Evolutionary conservation across 768 basidiomycete species (phyloP), one percentile per base, ranked within the genome.

Genomic region (Boletus fagicola): DNA sequence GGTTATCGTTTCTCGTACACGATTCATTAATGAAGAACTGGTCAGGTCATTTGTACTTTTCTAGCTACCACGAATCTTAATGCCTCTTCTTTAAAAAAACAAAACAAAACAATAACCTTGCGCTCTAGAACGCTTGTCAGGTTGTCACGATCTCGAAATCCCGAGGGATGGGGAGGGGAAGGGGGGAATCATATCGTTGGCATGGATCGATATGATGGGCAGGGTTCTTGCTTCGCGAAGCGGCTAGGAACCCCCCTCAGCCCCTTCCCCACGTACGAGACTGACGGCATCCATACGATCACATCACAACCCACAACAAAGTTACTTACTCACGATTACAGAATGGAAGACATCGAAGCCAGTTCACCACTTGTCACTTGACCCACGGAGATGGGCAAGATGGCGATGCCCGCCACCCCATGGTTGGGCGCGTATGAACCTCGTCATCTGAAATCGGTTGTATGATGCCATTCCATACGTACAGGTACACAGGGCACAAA

Each of bases 1-100:
- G 56, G 39, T 40, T 58, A 62, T 53, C 30, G 45, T 47, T 24
- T 12, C n/a, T 15, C 35, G 49, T 53, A 51, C 53, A 42, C 15
- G 0, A 40, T 5, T 56, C 42, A 50, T 53, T 48, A 33, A 55
- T 44, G 26, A 26, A 46, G 10, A 18, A 5, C 10, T 16, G 7
- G 12, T 5, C 39, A 20, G 20, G 39, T 52, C 58, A 64, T 63
- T 40, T 60, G 62, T 64, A 64, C 62, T 49, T 63, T 63, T 60
- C 12, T 18, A 51, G 49, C 1, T 30, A 38, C 26, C 24, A 55
- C 4, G 38, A 30, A 40, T 18, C 30, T 8, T 40, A 40, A 40
- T 40, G 39, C 4, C n/a, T 20, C 9, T 40, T n/a, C 16, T n/a
- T 18, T 28, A 28, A 16, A 9, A 15, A n/a, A n/a, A 40, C 8